Evolutionary conservation across 2,329 filamentous ascomycete species (phyloP).

Genomic region (Diplodia sapinea): DNA sequence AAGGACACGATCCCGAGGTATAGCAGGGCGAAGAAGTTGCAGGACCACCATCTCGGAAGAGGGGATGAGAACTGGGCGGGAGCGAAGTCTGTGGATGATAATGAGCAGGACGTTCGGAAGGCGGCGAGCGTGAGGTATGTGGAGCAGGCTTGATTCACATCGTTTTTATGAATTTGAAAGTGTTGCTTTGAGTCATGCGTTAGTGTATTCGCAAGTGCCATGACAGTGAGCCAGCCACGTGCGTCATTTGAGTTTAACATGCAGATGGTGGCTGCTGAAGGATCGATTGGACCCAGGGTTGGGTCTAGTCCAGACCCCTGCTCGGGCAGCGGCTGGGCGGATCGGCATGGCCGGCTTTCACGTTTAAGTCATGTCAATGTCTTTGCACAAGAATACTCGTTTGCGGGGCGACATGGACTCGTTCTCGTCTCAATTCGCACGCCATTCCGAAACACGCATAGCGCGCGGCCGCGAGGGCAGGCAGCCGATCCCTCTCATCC

Average conservation of each 20-base stretch:
- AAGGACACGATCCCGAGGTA: conserved; percentile 23
- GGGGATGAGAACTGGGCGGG: neutral
- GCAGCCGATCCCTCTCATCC: neutral
- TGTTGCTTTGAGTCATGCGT: too few species aligned
- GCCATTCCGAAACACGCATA: conserved; percentile 4
- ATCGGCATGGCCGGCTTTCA: neutral
- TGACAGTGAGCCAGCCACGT: neutral
- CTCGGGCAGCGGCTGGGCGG: neutral
- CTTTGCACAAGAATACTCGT: too few species aligned
- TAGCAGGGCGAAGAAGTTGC: conserved; percentile 25
- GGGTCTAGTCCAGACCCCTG: neutral
- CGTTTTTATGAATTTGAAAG: neutral
- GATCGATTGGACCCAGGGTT: neutral
- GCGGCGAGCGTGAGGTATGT: neutral
- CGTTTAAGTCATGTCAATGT: neutral
- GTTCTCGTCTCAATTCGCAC: neutral
- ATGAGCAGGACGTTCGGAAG: neutral
- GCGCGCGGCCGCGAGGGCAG: neutral
- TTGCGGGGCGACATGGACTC: neutral
- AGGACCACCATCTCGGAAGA: conserved; percentile 12
- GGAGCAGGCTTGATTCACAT: conserved; percentile 1
- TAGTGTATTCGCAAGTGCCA: too few species aligned
- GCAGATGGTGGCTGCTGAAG: neutral
- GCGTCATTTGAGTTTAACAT: neutral
- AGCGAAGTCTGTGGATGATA: neutral